Conservation (phyloP, 2,329 filamentous ascomycete species). For the Alternaria metachromatica region DNA sequence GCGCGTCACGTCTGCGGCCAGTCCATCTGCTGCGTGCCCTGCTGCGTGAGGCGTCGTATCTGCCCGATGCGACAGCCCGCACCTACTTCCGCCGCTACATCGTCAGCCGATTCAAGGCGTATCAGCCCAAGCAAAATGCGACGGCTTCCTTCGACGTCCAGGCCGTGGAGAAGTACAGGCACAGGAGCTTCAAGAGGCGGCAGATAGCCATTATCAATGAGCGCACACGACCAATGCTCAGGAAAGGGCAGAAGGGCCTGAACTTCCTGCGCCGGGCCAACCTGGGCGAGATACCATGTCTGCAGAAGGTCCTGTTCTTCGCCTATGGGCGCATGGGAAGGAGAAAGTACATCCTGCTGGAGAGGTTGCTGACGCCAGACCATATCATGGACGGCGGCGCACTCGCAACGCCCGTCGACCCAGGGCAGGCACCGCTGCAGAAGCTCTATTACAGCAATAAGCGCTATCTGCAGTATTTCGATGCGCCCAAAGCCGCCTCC, state of each 20-base stretch:
- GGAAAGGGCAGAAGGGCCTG: constrained; percentile 45
- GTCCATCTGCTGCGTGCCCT: constrained; percentile 62
- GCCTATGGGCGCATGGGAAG: constrained; percentile 65
- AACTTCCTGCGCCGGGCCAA: constrained; percentile 62
- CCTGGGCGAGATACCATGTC: constrained; percentile 58
- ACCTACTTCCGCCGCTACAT: constrained; percentile 58
- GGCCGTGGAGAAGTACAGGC: constrained; percentile 27
- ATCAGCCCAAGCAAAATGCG: constrained; percentile 41
- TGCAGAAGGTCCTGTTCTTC: constrained; percentile 60
- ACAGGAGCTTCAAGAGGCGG: constrained; percentile 30
- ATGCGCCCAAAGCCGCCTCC: constrained; percentile 29
- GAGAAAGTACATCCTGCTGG: constrained; percentile 56
- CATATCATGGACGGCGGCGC: constrained; percentile 10
- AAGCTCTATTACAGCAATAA: constrained; percentile 45
- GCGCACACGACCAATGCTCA: constrained; percentile 29
- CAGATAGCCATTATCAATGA: constrained; percentile 28
- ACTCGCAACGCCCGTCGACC: background rate
- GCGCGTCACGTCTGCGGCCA: constrained; percentile 31
- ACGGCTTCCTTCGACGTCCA: constrained; percentile 19
- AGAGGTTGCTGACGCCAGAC: constrained; percentile 33
- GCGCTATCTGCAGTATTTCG: constrained; percentile 39
- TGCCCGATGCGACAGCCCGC: constrained; percentile 64
- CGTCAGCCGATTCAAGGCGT: constrained; percentile 56
- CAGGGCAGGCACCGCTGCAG: constrained; percentile 37
- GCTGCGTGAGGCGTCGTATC: constrained; percentile 65